Percentiles rank a stretch among this genome's conserved stretches.
Evolutionary conservation across 805 yeast genomes (phyloP).

Genomic region (Zygoascus flipseniorum): DNA sequence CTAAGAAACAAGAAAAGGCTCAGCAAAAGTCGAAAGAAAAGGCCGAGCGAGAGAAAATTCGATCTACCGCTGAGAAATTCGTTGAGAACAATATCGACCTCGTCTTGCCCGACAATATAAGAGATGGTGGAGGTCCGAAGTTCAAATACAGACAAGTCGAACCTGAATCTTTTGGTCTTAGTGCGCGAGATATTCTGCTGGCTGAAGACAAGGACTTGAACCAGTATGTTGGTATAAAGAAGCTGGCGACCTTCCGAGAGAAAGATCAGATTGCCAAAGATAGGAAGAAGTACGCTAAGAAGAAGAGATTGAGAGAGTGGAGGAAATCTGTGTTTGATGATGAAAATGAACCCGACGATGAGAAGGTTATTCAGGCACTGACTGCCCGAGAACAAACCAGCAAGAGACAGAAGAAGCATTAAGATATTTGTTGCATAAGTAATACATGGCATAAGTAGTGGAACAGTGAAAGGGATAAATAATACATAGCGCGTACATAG

Average conservation of each 20-base stretch:
- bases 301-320: constrained; percentile 82
- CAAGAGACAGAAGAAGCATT: constrained; percentile 4
- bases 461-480: not conserved
- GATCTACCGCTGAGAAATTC: constrained; percentile 63
- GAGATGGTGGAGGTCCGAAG: constrained; percentile 37
- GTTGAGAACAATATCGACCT: constrained; percentile 66
- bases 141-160: constrained; percentile 92
- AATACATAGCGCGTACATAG: not conserved
- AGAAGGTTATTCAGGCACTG: constrained; percentile 11
- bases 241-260: constrained; percentile 87
- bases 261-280: constrained; percentile 66
- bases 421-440: constrained; percentile 4
- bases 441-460: not conserved
- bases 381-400: constrained; percentile 1
- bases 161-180: constrained; percentile 84
- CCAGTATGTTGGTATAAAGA: constrained; percentile 78
- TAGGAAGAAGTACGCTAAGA: constrained; percentile 74
- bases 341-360: constrained; percentile 36
- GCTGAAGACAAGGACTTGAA: constrained; percentile 87
- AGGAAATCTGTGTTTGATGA: constrained; percentile 68
- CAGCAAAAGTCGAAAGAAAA: constrained; percentile 52
- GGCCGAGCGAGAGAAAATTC: constrained; percentile 52
- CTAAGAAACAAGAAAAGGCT: constrained; percentile 15
- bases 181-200: constrained; percentile 74
- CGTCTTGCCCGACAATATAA: constrained; percentile 31